Base-by-base conservation (phyloP, 2,329 filamentous ascomycete genomes). In the Thielaviopsis euricoi region DNA sequence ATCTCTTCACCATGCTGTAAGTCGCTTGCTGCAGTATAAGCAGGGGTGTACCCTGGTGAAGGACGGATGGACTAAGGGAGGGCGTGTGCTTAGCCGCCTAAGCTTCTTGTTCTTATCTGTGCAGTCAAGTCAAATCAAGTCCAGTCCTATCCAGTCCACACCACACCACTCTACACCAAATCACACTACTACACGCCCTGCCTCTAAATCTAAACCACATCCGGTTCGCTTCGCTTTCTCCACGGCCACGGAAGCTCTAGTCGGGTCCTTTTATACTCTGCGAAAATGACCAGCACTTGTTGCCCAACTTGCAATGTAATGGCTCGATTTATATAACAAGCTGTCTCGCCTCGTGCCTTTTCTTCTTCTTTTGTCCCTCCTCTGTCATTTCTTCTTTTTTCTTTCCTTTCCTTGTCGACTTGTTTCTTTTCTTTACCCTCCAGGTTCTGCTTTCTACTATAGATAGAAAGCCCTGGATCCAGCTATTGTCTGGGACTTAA, bases 291-390 rank as follows among this genome's bases (percentile, higher is more conserved):
- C 29, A 10, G 29, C 9, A 33, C 5, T 10, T 33, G 29, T 3
- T 40, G 10, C 10, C 3, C 37, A 3, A 40, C 10, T 3, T 17
- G 13, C 37, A 40, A 40, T 40, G 37, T 17, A 40, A 13, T 13
- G 13, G 37, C 37, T 43, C 37, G 15, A n/a, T 43, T n/a, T 43
- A 43, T 43, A 43, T 43, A 43, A 43, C 7, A 15, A 3, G 15
- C 13, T 4, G 37, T 43, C 37, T 43, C 17, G 37, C 17, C 40
- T 46, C 12, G 21, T 53, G 17, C 19, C 49, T 40, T 52, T n/a
- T 40, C 17, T 25, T 56, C 56, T 33, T 59, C 58, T 59, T 55
- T 58, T 56, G 55, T 51, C 46, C 61, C 51, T 60, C 62, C 21
- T 21, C n/a, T 25, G 5, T 17, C 25, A n/a, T n/a, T 25, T 56